These are phyloP conservation scores for Holtermannia corniformis DNA, from an alignment of 768 basidiomycete species.

Conservation along the genomic window DNA sequence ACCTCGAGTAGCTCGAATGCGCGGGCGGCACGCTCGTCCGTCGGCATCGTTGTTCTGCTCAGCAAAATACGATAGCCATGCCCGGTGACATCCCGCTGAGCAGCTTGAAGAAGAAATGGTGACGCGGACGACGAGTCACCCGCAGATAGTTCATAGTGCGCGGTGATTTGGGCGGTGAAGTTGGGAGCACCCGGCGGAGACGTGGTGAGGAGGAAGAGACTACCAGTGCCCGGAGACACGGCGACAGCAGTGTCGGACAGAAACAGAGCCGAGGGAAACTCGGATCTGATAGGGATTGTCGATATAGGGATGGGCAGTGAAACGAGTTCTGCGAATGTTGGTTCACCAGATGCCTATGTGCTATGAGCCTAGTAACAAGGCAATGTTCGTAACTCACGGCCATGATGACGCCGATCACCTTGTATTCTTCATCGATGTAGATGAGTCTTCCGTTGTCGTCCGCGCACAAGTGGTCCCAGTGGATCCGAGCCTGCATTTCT, in stretches of 20 bases:
- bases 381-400: no score
- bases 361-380: no score
- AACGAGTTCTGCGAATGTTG: constrained; percentile 16
- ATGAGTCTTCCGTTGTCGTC: constrained; percentile 13
- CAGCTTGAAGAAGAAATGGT: constrained; percentile 21
- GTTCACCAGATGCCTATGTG: constrained; percentile 16
- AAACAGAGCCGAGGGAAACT: constrained; percentile 22
- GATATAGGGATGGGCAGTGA: constrained; percentile 24
- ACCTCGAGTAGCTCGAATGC: constrained; percentile 27
- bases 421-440: constrained; percentile 33
- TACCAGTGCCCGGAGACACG: constrained; percentile 21
- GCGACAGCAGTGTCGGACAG: constrained; percentile 17
- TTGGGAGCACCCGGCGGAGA: constrained; percentile 1
- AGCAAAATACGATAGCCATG: constrained; percentile 11
- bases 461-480: constrained; percentile 29
- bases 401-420: constrained; percentile 21
- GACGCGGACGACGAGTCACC: not conserved
- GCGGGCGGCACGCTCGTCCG: not conserved
- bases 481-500: constrained; percentile 26
- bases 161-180: constrained; percentile 13
- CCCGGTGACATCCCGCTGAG: constrained; percentile 3
- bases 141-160: constrained; percentile 15
- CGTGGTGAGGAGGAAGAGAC: constrained; percentile 21
- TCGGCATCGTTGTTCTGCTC: constrained; percentile 10
- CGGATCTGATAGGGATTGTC: constrained; percentile 11